phyloP scores from a whole-genome alignment of 129 eudicot genomes.

The Centaurea solstitialis region DNA sequence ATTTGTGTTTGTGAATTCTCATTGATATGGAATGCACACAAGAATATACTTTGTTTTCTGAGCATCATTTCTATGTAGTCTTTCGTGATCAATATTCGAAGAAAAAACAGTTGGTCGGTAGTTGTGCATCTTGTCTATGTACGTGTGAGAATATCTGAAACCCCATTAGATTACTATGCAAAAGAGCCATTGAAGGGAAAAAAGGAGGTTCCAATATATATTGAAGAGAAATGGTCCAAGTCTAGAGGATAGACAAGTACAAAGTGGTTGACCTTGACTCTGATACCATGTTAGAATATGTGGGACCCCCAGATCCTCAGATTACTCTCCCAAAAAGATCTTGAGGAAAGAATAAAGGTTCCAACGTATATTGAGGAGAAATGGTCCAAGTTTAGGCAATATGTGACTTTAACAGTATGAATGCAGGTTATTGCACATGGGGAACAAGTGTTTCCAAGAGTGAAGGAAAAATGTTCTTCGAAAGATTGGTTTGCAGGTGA shows the following conservation, averaged over 20 bases:
- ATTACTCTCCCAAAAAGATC: not conserved
- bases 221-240: not conserved
- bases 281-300: not conserved
- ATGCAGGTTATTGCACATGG: slow-evolving; percentile 77
- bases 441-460: slow-evolving; percentile 85
- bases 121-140: not conserved
- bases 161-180: not conserved
- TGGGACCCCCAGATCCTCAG: not conserved
- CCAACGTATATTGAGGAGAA: not conserved
- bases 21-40: not conserved
- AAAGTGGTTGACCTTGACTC: not conserved
- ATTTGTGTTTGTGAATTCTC: not conserved
- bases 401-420: not conserved
- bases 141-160: not conserved
- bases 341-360: not conserved
- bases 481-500: slow-evolving; percentile 69
- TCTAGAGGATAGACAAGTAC: too few relatives aligned
- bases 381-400: not conserved
- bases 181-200: not conserved
- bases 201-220: not conserved
- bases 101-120: not conserved
- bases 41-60: not conserved
- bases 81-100: not conserved
- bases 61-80: not conserved
- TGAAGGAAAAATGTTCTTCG: slow-evolving; percentile 65